These are phyloP conservation scores for Microcos paniculata DNA, from an alignment of 345 rosid species.

Conservation along the genomic window DNA sequence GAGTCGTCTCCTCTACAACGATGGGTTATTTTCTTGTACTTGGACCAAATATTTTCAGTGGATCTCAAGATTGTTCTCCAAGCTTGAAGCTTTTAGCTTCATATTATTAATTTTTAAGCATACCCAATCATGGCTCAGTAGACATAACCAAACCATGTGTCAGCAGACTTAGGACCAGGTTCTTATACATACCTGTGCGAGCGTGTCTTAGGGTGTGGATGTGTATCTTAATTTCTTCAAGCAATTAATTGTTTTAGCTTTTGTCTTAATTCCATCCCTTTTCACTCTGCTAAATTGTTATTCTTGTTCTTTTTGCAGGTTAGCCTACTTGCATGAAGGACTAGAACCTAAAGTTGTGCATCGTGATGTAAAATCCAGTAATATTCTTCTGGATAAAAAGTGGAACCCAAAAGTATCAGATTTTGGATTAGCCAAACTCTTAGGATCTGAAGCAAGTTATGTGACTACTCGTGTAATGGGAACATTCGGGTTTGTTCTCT, in stretches of 20 bases:
- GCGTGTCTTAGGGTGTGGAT: too few relatives aligned
- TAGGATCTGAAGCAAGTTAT: slow-evolving; percentile 81
- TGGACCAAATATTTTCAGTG: too few relatives aligned
- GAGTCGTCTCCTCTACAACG: background rate
- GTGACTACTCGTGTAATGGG: slow-evolving; percentile 99
- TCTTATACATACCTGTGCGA: too few relatives aligned
- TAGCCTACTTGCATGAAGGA: slow-evolving; percentile 95
- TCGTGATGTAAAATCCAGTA: slow-evolving; percentile 91
- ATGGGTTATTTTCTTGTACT: background rate
- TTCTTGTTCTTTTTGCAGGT: slow-evolving; percentile 42
- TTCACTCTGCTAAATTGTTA: background rate
- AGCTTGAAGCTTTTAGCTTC: too few relatives aligned
- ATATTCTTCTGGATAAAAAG: slow-evolving; percentile 75
- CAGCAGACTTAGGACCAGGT: too few relatives aligned
- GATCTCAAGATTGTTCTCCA: too few relatives aligned
- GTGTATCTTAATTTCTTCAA: background rate
- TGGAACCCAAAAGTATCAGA: slow-evolving; percentile 92
- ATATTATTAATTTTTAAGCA: too few relatives aligned
- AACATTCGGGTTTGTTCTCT: slow-evolving; percentile 73
- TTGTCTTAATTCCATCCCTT: background rate
- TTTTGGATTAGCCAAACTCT: slow-evolving; percentile 87
- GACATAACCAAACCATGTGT: too few relatives aligned
- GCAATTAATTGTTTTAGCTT: background rate
- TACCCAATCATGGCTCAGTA: too few relatives aligned
- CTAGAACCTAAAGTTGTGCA: slow-evolving; percentile 97